A percentile compares a stretch with the other conserved stretches of the same genome.
Conservation (phyloP, 495 filamentous ascomycete genomes). For the Extremus antarcticus region DNA sequence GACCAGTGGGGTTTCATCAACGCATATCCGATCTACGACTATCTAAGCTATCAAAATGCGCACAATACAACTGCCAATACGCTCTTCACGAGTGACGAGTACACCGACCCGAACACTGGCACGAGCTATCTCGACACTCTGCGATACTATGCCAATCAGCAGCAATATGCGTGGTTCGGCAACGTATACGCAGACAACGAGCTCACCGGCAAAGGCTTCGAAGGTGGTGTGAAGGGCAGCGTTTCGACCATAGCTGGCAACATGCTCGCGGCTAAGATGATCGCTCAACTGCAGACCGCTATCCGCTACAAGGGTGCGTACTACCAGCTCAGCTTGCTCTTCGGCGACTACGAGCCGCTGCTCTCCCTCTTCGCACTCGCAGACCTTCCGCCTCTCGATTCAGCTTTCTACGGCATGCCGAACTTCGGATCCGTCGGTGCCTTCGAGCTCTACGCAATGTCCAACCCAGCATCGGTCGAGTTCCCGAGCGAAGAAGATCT, state of each 20-base stretch:
- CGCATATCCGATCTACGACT: constrained; percentile 57
- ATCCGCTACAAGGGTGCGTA: constrained; percentile 23
- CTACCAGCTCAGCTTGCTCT: constrained; percentile 49
- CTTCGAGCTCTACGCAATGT: constrained; percentile 60
- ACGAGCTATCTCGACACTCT: constrained; percentile 43
- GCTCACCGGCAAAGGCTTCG: neutral
- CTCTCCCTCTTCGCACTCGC: constrained; percentile 61
- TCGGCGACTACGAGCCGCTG: constrained; percentile 60
- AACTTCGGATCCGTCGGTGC: constrained; percentile 57
- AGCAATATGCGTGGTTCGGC: constrained; percentile 34
- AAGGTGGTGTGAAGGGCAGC: constrained; percentile 16
- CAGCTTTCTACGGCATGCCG: constrained; percentile 58
- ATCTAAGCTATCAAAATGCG: constrained; percentile 55
- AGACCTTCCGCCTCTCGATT: constrained; percentile 41
- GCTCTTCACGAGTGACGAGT: neutral
- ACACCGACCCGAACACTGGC: constrained; percentile 3
- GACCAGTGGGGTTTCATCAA: constrained; percentile 40
- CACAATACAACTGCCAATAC: constrained; percentile 51
- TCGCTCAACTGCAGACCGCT: constrained; percentile 43
- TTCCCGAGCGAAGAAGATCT: constrained; percentile 49
- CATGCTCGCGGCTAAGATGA: constrained; percentile 53
- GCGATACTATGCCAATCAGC: constrained; percentile 50
- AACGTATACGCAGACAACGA: constrained; percentile 6
- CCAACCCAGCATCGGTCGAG: constrained; percentile 14
- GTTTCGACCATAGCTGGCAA: constrained; percentile 48